Conservation (phyloP, 129 eudicot genomes). For the Flaveria brownii region DNA sequence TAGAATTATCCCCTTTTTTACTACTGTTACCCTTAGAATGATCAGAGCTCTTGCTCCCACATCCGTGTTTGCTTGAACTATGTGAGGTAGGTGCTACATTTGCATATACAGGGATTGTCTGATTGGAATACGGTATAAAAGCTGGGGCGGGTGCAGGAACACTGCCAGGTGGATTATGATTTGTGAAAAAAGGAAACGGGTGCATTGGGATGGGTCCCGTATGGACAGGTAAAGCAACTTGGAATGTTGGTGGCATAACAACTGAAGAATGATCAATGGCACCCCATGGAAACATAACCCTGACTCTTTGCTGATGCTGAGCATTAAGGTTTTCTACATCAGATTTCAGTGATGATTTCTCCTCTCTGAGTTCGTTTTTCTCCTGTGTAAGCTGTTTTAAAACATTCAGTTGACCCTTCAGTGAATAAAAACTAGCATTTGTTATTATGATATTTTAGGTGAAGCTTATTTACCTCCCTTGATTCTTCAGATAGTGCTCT, state of each 20-base stretch:
- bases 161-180: conserved; percentile 41
- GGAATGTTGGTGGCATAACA: conserved; percentile 48
- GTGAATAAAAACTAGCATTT: not conserved
- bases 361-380: conserved; percentile 62
- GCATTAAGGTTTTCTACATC: conserved; percentile 52
- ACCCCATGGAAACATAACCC: conserved; percentile 52
- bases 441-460: not conserved
- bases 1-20: conserved; percentile 35
- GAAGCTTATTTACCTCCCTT: conserved; percentile 44
- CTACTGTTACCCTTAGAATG: conserved; percentile 12
- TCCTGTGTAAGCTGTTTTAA: conserved; percentile 56
- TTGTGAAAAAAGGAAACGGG: conserved; percentile 46
- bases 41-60: conserved; percentile 34
- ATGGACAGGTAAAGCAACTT: conserved; percentile 45
- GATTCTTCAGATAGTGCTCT: conserved; percentile 55
- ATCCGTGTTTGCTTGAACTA: conserved; percentile 39
- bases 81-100: conserved; percentile 31
- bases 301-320: conserved; percentile 49
- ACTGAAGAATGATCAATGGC: conserved; percentile 53
- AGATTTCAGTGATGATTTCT: conserved; percentile 54
- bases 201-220: conserved; percentile 45
- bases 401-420: not conserved
- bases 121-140: conserved; percentile 42
- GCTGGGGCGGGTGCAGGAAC: conserved; percentile 33
- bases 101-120: conserved; percentile 24